phyloP scores from a whole-genome alignment of 1,284 basidiomycete genomes.

The Thecaphora frezii region DNA sequence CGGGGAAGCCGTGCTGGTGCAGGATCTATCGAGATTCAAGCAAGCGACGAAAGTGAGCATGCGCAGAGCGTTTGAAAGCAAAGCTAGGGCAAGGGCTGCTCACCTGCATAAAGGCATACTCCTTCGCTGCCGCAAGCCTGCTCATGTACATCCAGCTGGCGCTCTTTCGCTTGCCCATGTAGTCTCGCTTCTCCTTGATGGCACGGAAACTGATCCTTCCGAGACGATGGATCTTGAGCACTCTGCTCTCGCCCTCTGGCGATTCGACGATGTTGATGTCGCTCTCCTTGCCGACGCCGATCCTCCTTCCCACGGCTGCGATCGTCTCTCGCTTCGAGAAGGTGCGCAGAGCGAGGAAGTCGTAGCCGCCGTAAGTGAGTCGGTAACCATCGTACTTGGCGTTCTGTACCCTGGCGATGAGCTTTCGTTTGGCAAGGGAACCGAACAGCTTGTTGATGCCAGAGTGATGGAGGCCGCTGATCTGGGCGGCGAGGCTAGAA shows the following conservation, averaged over 20 bases:
- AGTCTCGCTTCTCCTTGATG: conserved; percentile 96
- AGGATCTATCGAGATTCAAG: conserved; percentile 68
- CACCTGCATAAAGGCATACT: conserved; percentile 98
- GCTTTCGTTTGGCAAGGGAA: conserved; percentile 83
- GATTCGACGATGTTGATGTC: conserved; percentile 94
- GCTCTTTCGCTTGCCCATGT: conserved; percentile 89
- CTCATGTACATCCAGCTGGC: conserved; percentile 99
- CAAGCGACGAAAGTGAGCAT: too few species aligned
- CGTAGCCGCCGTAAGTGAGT: conserved; percentile 94
- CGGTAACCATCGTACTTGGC: conserved; percentile 95
- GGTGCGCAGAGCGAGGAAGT: conserved; percentile 90
- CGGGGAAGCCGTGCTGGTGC: conserved; percentile 89
- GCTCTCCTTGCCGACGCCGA: conserved; percentile 97
- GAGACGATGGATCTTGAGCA: conserved; percentile 88
- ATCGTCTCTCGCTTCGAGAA: conserved; percentile 69
- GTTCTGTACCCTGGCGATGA: conserved; percentile 87
- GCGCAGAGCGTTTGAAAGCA: too few species aligned
- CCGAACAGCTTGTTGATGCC: conserved; percentile 91
- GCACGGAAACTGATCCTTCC: conserved; percentile 94
- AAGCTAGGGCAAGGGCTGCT: conserved; percentile 10
- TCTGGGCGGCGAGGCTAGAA: conserved; percentile 80
- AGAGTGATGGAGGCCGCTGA: conserved; percentile 84
- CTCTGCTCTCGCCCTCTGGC: conserved; percentile 77
- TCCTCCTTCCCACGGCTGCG: conserved; percentile 81
- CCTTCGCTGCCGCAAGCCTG: conserved; percentile 89